Evolutionary conservation across 176 grass and related monocot genomes (phyloP), one percentile per base, ranked within the genome.

Genomic region (Elaeis guineensis): DNA sequence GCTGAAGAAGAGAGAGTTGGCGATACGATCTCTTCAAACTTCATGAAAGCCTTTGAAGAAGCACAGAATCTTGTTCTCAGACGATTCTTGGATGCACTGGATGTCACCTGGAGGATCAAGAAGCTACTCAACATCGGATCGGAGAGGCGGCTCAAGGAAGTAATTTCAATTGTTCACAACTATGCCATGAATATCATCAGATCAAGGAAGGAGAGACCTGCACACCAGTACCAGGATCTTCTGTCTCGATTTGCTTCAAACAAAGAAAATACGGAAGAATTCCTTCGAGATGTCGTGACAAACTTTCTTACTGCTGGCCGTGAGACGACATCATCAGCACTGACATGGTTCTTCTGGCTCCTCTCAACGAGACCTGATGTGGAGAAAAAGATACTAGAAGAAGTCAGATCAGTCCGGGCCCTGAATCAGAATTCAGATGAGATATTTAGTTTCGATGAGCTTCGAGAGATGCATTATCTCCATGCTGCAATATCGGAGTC

Each of bases 291-390:
- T 51, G 71, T 85, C 5, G 75, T 95, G 12, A 80, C 75, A 58
- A 89, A 77, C 74, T 85, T 95, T 78, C 50, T 95, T 57, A 16
- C 82, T 3, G 85, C 85, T 14, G 75, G 89, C 15, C 78, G 84
- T 24, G 89, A 89, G 66, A 89, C 84, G 17, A 95, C 89, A 22
- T 87, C 89, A 0, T 82, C 84, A 0, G 89, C 84, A 7, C 62
- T 89, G 19, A 61, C 89, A 48, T 89, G 89, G 84, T 95, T 95
- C 81, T 85, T 95, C 69, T 95, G 89, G 89, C 21, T 89, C 7
- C 20, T 85, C 12, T 89, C 75, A 14, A 24, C 64, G 16, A 58
- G 64, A 2, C 78, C 62, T 17, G 69, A 80, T 51, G 75, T 82
- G 52, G 78, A 89, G 62, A 61, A 56, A 24, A 74, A 28, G 35